A percentile compares a stretch with the other conserved stretches of the same genome.
phyloP scores from a whole-genome alignment of 192 early-diverging fungal species.

The Rhizophagus clarus region DNA sequence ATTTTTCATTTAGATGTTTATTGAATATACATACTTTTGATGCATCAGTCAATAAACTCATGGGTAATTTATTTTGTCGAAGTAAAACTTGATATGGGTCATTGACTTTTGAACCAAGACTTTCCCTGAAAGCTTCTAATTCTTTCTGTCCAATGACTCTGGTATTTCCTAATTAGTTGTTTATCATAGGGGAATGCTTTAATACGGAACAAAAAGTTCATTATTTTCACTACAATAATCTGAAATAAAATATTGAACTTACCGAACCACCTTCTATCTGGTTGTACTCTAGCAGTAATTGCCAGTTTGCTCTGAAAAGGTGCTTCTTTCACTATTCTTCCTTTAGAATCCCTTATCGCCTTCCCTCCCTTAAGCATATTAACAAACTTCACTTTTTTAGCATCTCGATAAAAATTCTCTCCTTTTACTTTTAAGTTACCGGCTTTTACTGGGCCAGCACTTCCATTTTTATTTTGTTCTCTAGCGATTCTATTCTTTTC shows the following conservation, averaged over 20 bases:
- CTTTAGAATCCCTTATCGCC: slow-evolving; percentile 79
- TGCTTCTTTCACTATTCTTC: slow-evolving; percentile 91
- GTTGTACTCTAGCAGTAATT: slow-evolving; percentile 80
- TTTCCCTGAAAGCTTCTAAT: slow-evolving; percentile 89
- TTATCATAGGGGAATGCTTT: neutral
- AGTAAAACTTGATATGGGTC: slow-evolving; percentile 96
- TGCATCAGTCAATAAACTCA: slow-evolving; percentile 85
- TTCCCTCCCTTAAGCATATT: slow-evolving; percentile 93
- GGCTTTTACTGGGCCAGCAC: slow-evolving; percentile 35
- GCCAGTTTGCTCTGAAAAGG: slow-evolving; percentile 82
- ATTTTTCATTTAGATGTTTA: neutral
- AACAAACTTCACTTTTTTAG: slow-evolving; percentile 87
- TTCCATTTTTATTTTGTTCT: slow-evolving; percentile 46
- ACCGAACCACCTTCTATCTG: slow-evolving; percentile 98
- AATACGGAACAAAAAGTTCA: neutral
- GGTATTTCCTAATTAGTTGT: slow-evolving; percentile 67
- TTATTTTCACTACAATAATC: neutral
- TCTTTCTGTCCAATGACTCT: slow-evolving; percentile 95
- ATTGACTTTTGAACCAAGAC: slow-evolving; percentile 80
- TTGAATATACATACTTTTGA: slow-evolving; percentile 61
- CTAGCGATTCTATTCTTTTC: slow-evolving; percentile 58
- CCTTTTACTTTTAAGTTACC: slow-evolving; percentile 88
- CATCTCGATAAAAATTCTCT: slow-evolving; percentile 99
- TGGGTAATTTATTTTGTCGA: slow-evolving; percentile 93
- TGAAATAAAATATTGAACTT: slow-evolving; percentile 32